phyloP scores from a whole-genome alignment of 805 yeast species.

The Sugiyamaella boreocaroliniensis region DNA sequence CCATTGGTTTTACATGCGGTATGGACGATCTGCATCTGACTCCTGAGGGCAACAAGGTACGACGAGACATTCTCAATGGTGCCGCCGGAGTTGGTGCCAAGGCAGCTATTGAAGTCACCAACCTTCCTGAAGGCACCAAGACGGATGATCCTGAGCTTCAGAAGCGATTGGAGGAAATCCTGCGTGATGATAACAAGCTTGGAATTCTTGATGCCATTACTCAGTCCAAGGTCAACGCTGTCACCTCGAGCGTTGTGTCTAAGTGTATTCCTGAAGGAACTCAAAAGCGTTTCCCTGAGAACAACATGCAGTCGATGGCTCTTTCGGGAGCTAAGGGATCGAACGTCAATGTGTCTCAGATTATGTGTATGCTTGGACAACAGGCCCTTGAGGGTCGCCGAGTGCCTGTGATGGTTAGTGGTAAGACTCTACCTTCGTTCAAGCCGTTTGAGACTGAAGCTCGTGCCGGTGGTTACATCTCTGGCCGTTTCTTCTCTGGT shows the following conservation, averaged over 20 bases:
- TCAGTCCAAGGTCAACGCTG: constrained; percentile 82
- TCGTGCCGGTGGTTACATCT: constrained; percentile 96
- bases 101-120: constrained; percentile 94
- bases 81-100: constrained; percentile 78
- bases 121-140: constrained; percentile 47
- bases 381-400: constrained; percentile 99
- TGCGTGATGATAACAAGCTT: constrained; percentile 85
- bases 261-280: constrained; percentile 95
- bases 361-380: constrained; percentile 98
- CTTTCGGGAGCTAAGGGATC: constrained; percentile 99
- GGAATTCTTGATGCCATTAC: constrained; percentile 95
- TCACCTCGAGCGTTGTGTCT: constrained; percentile 90
- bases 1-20: constrained; percentile 97
- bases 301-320: constrained; percentile 99
- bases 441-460: constrained; percentile 96
- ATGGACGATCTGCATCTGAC: constrained; percentile 97
- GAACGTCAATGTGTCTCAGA: constrained; percentile 95
- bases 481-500: constrained; percentile 96
- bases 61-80: constrained; percentile 71
- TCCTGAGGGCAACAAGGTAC: constrained; percentile 81
- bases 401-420: constrained; percentile 98
- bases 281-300: constrained; percentile 89
- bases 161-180: constrained; percentile 86
- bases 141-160: constrained; percentile 68
- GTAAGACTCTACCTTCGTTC: constrained; percentile 94